phyloP scores from a whole-genome alignment of 2,329 filamentous ascomycete genomes.

The Aspergillus sp. region DNA sequence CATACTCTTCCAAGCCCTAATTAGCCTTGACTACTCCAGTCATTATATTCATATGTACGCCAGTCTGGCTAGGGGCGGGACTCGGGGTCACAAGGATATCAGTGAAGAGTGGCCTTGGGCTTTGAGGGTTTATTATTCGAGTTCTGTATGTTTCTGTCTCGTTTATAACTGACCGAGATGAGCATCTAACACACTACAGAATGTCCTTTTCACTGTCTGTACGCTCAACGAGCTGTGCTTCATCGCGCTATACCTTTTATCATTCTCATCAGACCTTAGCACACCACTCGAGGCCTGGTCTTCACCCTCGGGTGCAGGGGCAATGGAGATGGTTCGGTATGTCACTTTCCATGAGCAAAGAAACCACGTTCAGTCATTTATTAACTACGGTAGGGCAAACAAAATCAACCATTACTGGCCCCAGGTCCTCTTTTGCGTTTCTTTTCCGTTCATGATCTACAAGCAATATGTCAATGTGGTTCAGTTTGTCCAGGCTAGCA shows the following conservation, averaged over 20 bases:
- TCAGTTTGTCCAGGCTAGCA: conserved; percentile 89
- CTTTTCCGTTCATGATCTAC: conserved; percentile 79
- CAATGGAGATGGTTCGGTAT: conserved; percentile 79
- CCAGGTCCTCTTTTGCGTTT: conserved; percentile 77
- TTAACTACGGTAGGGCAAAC: conserved; percentile 63
- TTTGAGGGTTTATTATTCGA: conserved; percentile 66
- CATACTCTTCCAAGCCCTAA: conserved; percentile 89
- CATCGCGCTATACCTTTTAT: conserved; percentile 95
- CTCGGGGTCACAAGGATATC: conserved; percentile 87
- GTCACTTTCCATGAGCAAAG: background rate
- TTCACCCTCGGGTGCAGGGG: conserved; percentile 76
- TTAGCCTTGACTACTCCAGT: conserved; percentile 87
- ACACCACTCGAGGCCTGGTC: conserved; percentile 63
- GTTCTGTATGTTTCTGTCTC: background rate
- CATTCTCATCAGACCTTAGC: conserved; percentile 78
- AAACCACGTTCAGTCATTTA: too few species aligned
- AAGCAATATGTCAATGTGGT: conserved; percentile 96
- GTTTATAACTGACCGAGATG: background rate
- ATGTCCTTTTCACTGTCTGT: conserved; percentile 87
- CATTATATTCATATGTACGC: conserved; percentile 99
- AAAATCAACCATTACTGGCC: conserved; percentile 78
- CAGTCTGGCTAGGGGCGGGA: conserved; percentile 81
- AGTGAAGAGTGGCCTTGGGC: conserved; percentile 84
- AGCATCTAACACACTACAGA: conserved; percentile 52
- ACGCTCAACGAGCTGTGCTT: conserved; percentile 94